Base-by-base conservation (phyloP, 768 basidiomycete species). In the Pulveroboletus sp. region DNA sequence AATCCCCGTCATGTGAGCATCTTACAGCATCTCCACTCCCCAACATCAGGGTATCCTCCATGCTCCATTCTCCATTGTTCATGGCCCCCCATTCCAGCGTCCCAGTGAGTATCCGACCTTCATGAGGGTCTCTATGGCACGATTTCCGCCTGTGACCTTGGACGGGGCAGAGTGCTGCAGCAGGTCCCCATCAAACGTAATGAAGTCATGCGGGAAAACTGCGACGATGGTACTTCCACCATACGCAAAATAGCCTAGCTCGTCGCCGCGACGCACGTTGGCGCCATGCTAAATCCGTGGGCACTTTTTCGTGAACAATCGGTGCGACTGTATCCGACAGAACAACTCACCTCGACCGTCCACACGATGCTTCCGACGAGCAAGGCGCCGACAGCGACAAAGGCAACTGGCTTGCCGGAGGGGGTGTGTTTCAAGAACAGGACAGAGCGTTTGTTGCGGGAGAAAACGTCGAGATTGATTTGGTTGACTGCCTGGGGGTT, bases 401-500 rank as follows among this genome's bases (percentile, higher is more conserved):
- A 82, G 0, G 80, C 88, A 14, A 90, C 69, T 11, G 74, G 73
- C 15, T 73, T 68, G 10, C 74, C 75, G 0, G 77, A 75, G 3
- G 49, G 57, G 2, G 53, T 49, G 55, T 82, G 80, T 46, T 73
- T 76, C 55, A 85, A 56, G 55, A 77, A 75, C 2, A 81, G 65
- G 9, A 83, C 68, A 3, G 80, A 78, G 10, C 86, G 77, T 44
- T 73, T 75, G 64, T 86, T 86, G 11, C 76, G 78, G 3, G 82
- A 80, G 60, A 86, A 78, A 11, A 86, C 82, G 58, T 85, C 81
- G 31, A 84, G 79, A 6, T 74, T 76, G 24, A 61, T 66, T 58
- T 87, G 78, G 58, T 87, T 89, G 49, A 90, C 74, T 0, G 87
- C 88, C 58, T 87, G 85, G 0, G 88, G 87, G 60, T 90, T 89